These are phyloP conservation scores for Lotus japonicus DNA, from an alignment of 306 rosid genomes.

Conservation along the genomic window DNA sequence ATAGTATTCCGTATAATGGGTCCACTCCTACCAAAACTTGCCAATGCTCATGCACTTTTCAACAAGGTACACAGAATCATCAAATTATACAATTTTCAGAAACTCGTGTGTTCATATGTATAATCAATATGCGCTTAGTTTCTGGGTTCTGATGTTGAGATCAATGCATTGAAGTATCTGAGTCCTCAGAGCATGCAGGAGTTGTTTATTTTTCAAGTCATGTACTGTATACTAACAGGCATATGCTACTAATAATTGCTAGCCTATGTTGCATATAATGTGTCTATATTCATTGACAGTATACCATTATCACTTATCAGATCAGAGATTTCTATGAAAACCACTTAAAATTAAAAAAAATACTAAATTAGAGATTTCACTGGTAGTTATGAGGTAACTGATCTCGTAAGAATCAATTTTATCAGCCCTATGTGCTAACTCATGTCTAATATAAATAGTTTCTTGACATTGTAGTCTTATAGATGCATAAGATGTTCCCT, in stretches of 20 bases:
- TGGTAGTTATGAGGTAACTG: not conserved
- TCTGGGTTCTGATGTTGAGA: not conserved
- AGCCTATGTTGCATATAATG: not conserved
- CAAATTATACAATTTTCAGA: slow-evolving; percentile 7
- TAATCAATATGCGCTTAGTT: not conserved
- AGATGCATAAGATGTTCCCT: no score
- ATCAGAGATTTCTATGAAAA: not conserved
- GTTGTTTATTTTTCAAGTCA: not conserved
- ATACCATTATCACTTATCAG: not conserved
- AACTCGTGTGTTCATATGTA: not conserved
- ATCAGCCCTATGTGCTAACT: not conserved
- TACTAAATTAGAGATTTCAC: not conserved
- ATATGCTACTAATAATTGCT: not conserved
- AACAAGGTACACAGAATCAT: slow-evolving; percentile 56
- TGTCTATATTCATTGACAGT: not conserved
- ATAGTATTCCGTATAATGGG: slow-evolving; percentile 92
- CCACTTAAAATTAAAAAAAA: not conserved
- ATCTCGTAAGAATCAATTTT: not conserved
- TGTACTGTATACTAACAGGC: not conserved
- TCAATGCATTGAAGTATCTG: not conserved
- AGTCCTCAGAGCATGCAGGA: not conserved
- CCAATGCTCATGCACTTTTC: slow-evolving; percentile 84
- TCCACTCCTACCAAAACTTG: slow-evolving; percentile 94
- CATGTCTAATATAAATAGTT: not conserved
- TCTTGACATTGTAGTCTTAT: not conserved